phyloP scores from a whole-genome alignment of 2,329 filamentous ascomycete genomes.

The Fusarium brachygibbosum region DNA sequence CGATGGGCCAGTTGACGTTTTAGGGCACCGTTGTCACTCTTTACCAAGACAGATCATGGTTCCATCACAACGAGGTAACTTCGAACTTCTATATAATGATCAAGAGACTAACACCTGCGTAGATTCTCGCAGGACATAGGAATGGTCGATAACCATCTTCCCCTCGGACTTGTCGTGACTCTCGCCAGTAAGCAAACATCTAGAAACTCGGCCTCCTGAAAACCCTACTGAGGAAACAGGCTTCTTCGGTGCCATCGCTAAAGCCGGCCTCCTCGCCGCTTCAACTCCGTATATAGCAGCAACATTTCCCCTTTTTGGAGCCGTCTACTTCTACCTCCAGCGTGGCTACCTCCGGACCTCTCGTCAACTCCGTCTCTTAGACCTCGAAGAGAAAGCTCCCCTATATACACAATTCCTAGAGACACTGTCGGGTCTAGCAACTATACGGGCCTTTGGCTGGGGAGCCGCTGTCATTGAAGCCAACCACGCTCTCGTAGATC shows the following conservation, averaged over 20 bases:
- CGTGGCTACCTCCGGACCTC: slow-evolving; percentile 59
- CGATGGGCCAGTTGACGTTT: slow-evolving; percentile 15
- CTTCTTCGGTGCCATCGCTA: slow-evolving; percentile 50
- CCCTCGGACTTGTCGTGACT: slow-evolving; percentile 53
- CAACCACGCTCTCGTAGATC: slow-evolving; percentile 64
- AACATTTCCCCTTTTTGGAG: slow-evolving; percentile 59
- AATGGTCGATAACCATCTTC: slow-evolving; percentile 59
- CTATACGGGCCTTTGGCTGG: slow-evolving; percentile 69
- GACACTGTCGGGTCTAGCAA: slow-evolving; percentile 61
- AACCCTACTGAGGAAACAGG: slow-evolving; percentile 46
- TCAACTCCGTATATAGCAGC: slow-evolving; percentile 55
- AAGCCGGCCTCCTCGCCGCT: slow-evolving; percentile 44
- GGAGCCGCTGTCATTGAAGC: slow-evolving; percentile 55
- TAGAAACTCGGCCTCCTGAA: not conserved
- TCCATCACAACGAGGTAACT: slow-evolving; percentile 57
- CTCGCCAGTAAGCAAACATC: slow-evolving; percentile 52
- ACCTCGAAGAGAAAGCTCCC: slow-evolving; percentile 59
- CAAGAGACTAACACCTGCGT: not conserved
- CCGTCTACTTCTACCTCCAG: slow-evolving; percentile 60
- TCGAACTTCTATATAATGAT: accelerated
- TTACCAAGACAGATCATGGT: slow-evolving; percentile 57
- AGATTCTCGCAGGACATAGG: slow-evolving; percentile 62
- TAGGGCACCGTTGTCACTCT: slow-evolving; percentile 58
- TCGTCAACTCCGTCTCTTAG: slow-evolving; percentile 58
- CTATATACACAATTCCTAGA: slow-evolving; percentile 61